These are phyloP conservation scores for Neltuma alba DNA, from an alignment of 306 rosid species.

Conservation along the genomic window DNA sequence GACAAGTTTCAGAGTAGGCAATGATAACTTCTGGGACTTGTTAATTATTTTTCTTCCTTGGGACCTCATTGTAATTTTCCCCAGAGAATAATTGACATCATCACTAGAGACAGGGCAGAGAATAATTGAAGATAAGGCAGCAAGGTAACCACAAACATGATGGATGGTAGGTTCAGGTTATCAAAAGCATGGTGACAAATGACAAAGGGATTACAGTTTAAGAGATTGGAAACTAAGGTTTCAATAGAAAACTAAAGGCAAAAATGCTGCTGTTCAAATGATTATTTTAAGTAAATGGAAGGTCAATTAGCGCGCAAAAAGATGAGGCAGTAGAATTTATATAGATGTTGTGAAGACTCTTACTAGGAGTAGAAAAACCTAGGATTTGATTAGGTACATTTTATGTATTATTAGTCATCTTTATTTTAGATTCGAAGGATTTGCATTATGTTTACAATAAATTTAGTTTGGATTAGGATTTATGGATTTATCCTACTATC, in stretches of 20 bases:
- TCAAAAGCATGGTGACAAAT: not conserved
- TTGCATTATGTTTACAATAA: not conserved
- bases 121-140: not conserved
- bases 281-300: not conserved
- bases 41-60: too few species aligned
- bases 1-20: too few species aligned
- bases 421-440: not conserved
- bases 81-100: too few species aligned
- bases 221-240: not conserved
- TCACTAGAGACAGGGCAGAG: not conserved
- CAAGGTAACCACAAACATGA: not conserved
- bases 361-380: not conserved
- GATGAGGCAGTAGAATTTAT: not conserved
- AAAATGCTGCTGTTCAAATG: not conserved
- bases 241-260: not conserved
- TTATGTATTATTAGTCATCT: not conserved
- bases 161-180: not conserved
- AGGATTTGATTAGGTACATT: not conserved
- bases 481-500: not conserved
- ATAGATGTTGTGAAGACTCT: not conserved
- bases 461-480: not conserved
- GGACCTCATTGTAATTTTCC: too few species aligned
- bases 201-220: not conserved
- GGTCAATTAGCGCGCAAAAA: not conserved
- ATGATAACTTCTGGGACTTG: too few species aligned